Evolutionary conservation across 2,329 filamentous ascomycete species (phyloP).

Genomic region (Parastagonospora avenae): DNA sequence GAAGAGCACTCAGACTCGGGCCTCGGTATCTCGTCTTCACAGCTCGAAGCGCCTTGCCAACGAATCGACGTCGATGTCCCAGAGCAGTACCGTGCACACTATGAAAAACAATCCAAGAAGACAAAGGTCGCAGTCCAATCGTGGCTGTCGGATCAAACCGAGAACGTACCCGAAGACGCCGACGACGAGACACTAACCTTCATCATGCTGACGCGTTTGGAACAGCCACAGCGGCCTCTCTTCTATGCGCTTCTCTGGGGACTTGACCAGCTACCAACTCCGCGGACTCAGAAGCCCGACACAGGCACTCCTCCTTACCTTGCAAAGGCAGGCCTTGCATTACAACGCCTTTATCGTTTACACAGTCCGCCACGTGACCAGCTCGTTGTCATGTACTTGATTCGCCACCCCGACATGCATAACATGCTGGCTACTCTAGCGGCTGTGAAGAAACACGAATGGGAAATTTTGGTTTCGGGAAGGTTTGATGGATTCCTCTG

Average conservation of each 20-base stretch:
- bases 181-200: slow-evolving; percentile 94
- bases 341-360: slow-evolving; percentile 85
- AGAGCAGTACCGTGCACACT: slow-evolving; percentile 91
- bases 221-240: slow-evolving; percentile 73
- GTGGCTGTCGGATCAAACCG: slow-evolving; percentile 83
- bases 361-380: slow-evolving; percentile 76
- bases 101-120: slow-evolving; percentile 88
- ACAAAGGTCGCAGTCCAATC: slow-evolving; percentile 88
- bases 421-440: slow-evolving; percentile 85
- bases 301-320: slow-evolving; percentile 72
- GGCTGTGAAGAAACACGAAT: slow-evolving; percentile 89
- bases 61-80: slow-evolving; percentile 94
- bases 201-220: slow-evolving; percentile 87
- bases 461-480: slow-evolving; percentile 93
- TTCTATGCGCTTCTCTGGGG: slow-evolving; percentile 81
- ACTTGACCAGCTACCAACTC: slow-evolving; percentile 56
- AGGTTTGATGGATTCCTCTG: slow-evolving; percentile 95
- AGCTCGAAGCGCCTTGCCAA: slow-evolving; percentile 64
- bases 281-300: slow-evolving; percentile 70
- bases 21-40: slow-evolving; percentile 57
- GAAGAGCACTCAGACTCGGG: slow-evolving; percentile 59
- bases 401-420: slow-evolving; percentile 81
- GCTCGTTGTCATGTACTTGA: slow-evolving; percentile 82
- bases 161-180: slow-evolving; percentile 81
- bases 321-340: slow-evolving; percentile 73